Percentiles rank a stretch among this genome's conserved stretches.
phyloP scores from a whole-genome alignment of 2,329 filamentous ascomycete genomes.

The Domatiomyces globalis region DNA sequence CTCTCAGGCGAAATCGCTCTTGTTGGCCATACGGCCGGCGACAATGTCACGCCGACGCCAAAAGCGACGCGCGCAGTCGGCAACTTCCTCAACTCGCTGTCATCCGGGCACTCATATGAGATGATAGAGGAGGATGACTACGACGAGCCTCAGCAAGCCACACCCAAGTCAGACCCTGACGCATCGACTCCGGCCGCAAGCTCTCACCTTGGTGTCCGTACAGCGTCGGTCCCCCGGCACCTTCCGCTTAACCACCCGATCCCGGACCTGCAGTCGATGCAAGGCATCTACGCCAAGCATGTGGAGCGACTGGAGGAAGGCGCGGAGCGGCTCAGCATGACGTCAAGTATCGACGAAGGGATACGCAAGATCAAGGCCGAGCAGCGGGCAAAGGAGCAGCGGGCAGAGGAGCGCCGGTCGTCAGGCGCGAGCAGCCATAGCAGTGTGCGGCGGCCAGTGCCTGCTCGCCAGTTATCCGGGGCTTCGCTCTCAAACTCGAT shows the following conservation, averaged over 20 bases:
- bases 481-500: slow-evolving; percentile 31
- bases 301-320: slow-evolving; percentile 36
- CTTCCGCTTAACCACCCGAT: slow-evolving; percentile 35
- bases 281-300: slow-evolving; percentile 37
- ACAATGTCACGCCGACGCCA: neutral
- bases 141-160: slow-evolving; percentile 18
- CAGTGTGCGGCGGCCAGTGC: slow-evolving; percentile 4
- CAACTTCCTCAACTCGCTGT: slow-evolving; percentile 26
- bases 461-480: slow-evolving; percentile 22
- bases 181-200: slow-evolving; percentile 4
- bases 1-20: neutral
- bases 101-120: slow-evolving; percentile 27
- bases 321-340: slow-evolving; percentile 35
- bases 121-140: slow-evolving; percentile 35
- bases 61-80: slow-evolving; percentile 13
- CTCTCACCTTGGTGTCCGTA: slow-evolving; percentile 16
- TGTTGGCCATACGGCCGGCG: neutral
- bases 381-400: slow-evolving; percentile 19
- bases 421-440: slow-evolving; percentile 19
- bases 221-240: slow-evolving; percentile 28
- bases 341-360: slow-evolving; percentile 31
- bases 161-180: slow-evolving; percentile 5
- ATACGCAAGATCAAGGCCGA: slow-evolving; percentile 33
- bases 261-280: slow-evolving; percentile 36
- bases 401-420: slow-evolving; percentile 23